These are phyloP conservation scores for Nectriaceae sp. DNA, from an alignment of 2,329 filamentous ascomycete genomes.

Conservation along the genomic window DNA sequence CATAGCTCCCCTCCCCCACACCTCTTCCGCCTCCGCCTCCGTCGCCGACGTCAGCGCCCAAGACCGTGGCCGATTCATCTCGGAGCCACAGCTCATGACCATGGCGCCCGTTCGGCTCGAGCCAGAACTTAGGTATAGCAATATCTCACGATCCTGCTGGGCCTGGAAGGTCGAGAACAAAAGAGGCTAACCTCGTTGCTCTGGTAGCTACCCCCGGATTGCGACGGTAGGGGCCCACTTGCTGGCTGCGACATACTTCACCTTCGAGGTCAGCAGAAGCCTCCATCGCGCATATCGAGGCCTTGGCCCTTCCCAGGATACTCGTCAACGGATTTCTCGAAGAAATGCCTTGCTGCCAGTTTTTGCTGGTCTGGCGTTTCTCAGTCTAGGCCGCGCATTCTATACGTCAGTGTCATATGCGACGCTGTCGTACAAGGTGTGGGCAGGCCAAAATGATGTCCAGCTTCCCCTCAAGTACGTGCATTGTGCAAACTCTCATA, in stretches of 20 bases:
- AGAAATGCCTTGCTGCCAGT: conserved; percentile 32
- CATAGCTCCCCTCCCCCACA: not conserved
- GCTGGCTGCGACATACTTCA: conserved; percentile 16
- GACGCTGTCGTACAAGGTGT: conserved; percentile 49
- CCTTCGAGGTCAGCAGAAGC: conserved; percentile 21
- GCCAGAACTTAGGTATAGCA: conserved; percentile 19
- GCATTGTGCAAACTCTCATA: not conserved
- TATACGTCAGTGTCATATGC: conserved; percentile 47
- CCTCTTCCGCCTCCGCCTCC: not conserved
- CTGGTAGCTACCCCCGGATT: conserved; percentile 15
- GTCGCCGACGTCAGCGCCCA: no score
- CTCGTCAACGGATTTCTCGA: conserved; percentile 31
- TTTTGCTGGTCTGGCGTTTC: conserved; percentile 46
- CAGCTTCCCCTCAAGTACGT: conserved; percentile 38
- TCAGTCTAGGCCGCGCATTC: conserved; percentile 46
- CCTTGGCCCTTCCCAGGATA: conserved; percentile 38
- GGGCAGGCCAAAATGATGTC: conserved; percentile 45
- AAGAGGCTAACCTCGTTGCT: no score
- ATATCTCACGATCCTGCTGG: not conserved
- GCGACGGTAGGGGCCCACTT: conserved; percentile 22
- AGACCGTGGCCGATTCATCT: not conserved
- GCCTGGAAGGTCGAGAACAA: not conserved
- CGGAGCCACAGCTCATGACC: conserved; percentile 5
- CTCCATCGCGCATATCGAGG: conserved; percentile 26
- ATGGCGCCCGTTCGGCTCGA: conserved; percentile 30